A percentile compares a stretch with the other conserved stretches of the same genome.
Evolutionary conservation across 352 stramenopile species (phyloP).

Genomic region (Phytophthora foliorum): DNA sequence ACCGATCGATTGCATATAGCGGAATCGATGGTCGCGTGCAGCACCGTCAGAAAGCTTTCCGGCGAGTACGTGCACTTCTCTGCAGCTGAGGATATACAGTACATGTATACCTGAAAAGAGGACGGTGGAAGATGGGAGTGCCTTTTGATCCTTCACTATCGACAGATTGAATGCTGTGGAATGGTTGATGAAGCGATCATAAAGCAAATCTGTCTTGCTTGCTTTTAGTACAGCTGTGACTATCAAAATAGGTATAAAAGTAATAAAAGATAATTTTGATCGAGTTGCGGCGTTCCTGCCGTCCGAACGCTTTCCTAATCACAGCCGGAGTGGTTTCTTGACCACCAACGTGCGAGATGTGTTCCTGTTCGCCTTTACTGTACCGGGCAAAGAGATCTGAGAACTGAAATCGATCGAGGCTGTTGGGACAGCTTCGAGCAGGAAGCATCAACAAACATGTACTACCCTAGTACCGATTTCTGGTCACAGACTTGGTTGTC

Average conservation of each 20-base stretch:
- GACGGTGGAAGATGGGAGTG: neutral
- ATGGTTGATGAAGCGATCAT: too few relatives aligned
- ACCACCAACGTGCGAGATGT: conserved; percentile 5
- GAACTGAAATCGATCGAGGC: neutral
- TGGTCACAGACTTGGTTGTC: conserved; percentile 1
- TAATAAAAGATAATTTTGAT: conserved; percentile 6
- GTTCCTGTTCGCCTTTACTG: neutral
- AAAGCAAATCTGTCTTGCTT: neutral
- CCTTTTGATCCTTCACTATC: neutral
- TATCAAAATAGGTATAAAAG: too few relatives aligned
- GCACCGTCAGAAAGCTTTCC: neutral
- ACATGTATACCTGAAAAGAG: neutral
- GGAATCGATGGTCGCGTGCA: neutral
- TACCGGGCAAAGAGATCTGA: neutral
- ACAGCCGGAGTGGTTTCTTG: neutral
- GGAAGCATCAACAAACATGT: neutral
- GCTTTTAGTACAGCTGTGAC: neutral
- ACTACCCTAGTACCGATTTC: neutral
- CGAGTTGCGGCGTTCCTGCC: neutral
- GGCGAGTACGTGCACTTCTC: neutral
- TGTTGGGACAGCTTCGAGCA: neutral
- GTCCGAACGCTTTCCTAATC: neutral
- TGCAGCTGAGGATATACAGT: neutral
- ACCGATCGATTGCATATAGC: neutral
- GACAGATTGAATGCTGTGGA: neutral